Base-by-base conservation (phyloP, 148 eudicot species). In the Cornus florida region DNA sequence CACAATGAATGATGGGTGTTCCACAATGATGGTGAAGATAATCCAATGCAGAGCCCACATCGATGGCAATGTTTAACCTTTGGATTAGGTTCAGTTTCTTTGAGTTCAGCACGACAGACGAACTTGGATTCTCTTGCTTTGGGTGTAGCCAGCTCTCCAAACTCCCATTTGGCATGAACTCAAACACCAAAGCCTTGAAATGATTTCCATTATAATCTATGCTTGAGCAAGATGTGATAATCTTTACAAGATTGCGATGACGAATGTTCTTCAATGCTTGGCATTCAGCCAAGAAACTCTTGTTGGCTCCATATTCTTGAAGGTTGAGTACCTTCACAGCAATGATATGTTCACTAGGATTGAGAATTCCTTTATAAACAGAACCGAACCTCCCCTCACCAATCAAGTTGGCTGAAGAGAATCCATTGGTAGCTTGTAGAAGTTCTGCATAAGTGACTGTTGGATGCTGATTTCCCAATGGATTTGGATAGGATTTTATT, bases 291-390 rank as follows among this genome's bases (percentile, higher is more conserved):
- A 77, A 7, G 66, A 84, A 78, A 46, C 75, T 84, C 72, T 81
- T 81, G 20, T n/a, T 6, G 0, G 84, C 84, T 39, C 87, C 82
- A 35, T 32, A 19, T 43, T 70, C 13, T 65, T 84, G 73, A 39
- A 81, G 76, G 38, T 84, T 71, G 3, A 84, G 81, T 6, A 84
- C 84, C 53, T 84, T 81, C 7, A 84, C 77, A 8, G 87, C 87
- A 70, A 81, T 70, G 13, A n/a, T 17, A 35, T 53, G 81, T 17
- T 81, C 70, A 5, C 17, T 17, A 0, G 68, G 28, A 24, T 43
- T 48, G 24, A 81, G 62, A 50, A 65, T 23, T 14, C 77, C 84
- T 43, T 78, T 84, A 14, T 78, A 84, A 35, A 84, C 87, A 3
- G 78, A 69, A 6, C 84, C 84, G 14, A 65, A 84, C 64, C 80